Conservation (phyloP, 169 alveolate species). For the Plasmodium knowlesi region DNA sequence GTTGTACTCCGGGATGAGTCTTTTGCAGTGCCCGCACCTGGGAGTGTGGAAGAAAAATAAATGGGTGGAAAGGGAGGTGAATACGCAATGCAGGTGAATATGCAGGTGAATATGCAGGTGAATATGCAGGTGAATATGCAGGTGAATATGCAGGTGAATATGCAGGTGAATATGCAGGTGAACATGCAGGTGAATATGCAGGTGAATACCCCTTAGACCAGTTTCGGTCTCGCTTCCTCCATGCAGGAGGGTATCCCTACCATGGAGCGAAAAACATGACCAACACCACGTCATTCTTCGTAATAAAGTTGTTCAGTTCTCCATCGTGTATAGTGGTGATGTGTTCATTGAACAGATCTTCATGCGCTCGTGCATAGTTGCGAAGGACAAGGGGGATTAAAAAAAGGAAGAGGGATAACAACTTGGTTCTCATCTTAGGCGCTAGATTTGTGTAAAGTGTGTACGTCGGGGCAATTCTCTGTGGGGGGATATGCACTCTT, state of each 20-base stretch:
- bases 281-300: slow-evolving; percentile 48
- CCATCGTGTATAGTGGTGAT: slow-evolving; percentile 55
- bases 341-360: slow-evolving; percentile 46
- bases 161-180: too few species aligned
- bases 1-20: slow-evolving; percentile 94
- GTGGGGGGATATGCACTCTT: background rate
- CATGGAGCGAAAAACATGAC: slow-evolving; percentile 74
- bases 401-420: slow-evolving; percentile 27
- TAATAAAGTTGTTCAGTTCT: slow-evolving; percentile 24
- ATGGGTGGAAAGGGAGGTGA: background rate
- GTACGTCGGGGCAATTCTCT: background rate
- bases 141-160: too few species aligned
- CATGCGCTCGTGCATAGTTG: slow-evolving; percentile 26
- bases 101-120: too few species aligned
- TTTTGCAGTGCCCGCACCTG: slow-evolving; percentile 93
- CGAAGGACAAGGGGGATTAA: slow-evolving; percentile 28
- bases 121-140: too few species aligned
- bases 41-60: background rate
- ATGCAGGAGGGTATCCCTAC: background rate
- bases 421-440: slow-evolving; percentile 22
- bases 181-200: background rate
- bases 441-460: background rate
- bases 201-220: background rate
- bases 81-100: too few species aligned
- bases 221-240: too few species aligned